A percentile compares a stretch with the other conserved stretches of the same genome.
Evolutionary conservation across 148 eudicot genomes (phyloP).

Genomic region (Vaccinium vitisidaea): DNA sequence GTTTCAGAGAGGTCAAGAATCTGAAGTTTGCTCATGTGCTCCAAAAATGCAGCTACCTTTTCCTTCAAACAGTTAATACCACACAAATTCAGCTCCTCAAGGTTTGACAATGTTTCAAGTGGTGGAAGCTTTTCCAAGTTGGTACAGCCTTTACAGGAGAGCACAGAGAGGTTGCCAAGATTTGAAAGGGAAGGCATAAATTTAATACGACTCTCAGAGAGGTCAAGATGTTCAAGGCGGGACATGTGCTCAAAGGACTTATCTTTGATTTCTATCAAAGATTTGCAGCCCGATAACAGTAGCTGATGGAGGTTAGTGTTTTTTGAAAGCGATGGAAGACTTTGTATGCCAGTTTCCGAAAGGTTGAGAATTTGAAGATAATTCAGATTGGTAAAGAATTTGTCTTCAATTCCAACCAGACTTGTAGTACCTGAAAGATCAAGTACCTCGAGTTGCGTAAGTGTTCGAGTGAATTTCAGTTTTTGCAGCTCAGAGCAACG

Average conservation of each 20-base stretch:
- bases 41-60: constrained; percentile 16
- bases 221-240: constrained; percentile 25
- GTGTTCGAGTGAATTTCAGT: background rate
- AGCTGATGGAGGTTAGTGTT: background rate
- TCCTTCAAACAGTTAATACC: constrained; percentile 11
- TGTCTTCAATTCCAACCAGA: background rate
- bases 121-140: constrained; percentile 4
- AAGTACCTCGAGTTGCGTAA: constrained; percentile 22
- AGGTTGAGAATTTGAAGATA: background rate
- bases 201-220: constrained; percentile 24
- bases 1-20: constrained; percentile 34
- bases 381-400: background rate
- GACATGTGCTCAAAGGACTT: constrained; percentile 29
- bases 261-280: constrained; percentile 18
- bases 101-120: constrained; percentile 16
- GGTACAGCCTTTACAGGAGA: constrained; percentile 21
- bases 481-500: constrained; percentile 6
- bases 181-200: constrained; percentile 25
- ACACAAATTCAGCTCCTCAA: constrained; percentile 30
- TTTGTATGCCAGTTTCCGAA: background rate
- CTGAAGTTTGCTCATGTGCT: constrained; percentile 16
- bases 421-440: constrained; percentile 19
- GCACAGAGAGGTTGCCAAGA: constrained; percentile 20
- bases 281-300: constrained; percentile 7
- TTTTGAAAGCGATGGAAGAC: background rate